Percentiles rank a stretch among this genome's conserved stretches.
Conservation (phyloP, 2,329 filamentous ascomycete species). For the Fusarium pseudonygamai region DNA sequence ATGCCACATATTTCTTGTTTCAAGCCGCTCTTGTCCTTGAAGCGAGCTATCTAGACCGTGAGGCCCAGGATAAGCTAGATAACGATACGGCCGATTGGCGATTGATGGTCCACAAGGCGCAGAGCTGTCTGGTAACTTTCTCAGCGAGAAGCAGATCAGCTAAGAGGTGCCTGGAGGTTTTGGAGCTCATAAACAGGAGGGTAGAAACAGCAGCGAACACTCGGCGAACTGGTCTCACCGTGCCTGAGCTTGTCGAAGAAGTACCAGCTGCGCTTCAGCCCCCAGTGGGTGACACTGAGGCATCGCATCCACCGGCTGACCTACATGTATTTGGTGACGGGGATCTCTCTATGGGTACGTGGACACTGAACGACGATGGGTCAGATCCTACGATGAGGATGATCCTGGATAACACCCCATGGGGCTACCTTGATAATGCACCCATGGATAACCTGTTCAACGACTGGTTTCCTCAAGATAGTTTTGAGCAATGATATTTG, state of each 20-base stretch:
- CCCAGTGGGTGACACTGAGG: background rate
- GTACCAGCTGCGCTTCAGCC: background rate
- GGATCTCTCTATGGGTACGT: background rate
- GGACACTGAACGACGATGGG: background rate
- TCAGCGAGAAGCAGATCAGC: background rate
- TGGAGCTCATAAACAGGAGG: background rate
- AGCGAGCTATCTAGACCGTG: background rate
- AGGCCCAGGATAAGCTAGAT: background rate
- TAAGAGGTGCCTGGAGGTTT: background rate
- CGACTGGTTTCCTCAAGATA: background rate
- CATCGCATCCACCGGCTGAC: background rate
- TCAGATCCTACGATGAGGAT: background rate
- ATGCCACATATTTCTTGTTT: background rate
- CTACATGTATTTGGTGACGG: background rate
- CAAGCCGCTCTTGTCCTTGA: background rate
- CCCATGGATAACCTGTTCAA: background rate
- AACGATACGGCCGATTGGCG: background rate
- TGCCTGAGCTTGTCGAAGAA: background rate
- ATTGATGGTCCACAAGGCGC: background rate
- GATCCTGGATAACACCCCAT: background rate
- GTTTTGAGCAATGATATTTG: background rate
- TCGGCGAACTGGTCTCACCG: background rate
- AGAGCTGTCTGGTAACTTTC: background rate
- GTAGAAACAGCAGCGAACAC: background rate
- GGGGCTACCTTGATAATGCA: background rate